Evolutionary conservation across 129 eudicot genomes (phyloP), one percentile per base, ranked within the genome.

Genomic region (Silybum marianum): DNA sequence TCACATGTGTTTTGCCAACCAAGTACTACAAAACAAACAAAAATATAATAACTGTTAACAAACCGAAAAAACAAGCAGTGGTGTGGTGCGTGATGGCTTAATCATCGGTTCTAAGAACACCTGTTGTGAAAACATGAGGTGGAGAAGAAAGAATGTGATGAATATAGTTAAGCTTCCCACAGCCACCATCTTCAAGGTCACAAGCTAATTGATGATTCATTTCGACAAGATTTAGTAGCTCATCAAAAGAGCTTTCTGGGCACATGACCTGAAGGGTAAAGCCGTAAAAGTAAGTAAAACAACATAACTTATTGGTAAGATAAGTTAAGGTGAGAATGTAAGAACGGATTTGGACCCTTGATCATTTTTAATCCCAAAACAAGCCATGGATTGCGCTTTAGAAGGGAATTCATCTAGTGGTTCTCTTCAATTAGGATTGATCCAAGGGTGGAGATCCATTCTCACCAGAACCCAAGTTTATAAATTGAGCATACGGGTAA

Each of bases 1-100:
- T 95, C 99, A 78, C 93, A 84, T 19, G 97, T 92, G 79, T 88
- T 90, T 76, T 92, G 99, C 99, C 99, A 95, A 62, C 99, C 99
- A 63, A 95, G 86, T 38, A 95, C 99, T 95, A 80, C 89, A 89
- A 77, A 77, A 74, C 24, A 66, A 63, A 76, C 62, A 80, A 28
- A 75, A 38, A 66, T 51, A 71, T 36, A 79, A 68, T 28, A 28
- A 28, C 3, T 28, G 30, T 70, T 40, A 78, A 68, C 9, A 40
- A 0, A 16, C 22, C 58, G 62, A 48, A 26, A 46, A 46, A 54
- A 2, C 21, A 39, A 22, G 42, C 21, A 18, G 42, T 14, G 6
- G 63, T 14, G 72, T 32, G 65, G 9, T 21, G 34, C 22, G 16
- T 51, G 23, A 70, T 32, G 46, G 34, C 79, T 76, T 69, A 42